phyloP scores from a whole-genome alignment of 2,329 filamentous ascomycete species.

The Polychaeton citri region DNA sequence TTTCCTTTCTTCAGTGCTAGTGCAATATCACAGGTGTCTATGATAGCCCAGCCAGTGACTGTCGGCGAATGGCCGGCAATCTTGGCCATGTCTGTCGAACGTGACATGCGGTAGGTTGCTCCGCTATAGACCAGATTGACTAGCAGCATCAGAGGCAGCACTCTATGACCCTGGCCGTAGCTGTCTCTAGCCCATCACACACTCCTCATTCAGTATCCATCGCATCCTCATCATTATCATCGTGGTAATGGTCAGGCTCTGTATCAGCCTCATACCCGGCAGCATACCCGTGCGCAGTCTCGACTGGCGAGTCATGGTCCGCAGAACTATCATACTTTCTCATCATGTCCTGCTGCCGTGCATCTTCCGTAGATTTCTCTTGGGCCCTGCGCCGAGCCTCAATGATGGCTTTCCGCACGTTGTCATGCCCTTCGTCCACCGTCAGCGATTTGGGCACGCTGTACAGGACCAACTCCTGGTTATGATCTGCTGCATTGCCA shows the following conservation, averaged over 20 bases:
- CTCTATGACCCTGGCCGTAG: no score
- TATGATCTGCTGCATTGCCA: constrained; percentile 40
- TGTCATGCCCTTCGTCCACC: constrained; percentile 57
- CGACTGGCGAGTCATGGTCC: constrained; percentile 7
- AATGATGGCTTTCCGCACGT: constrained; percentile 69
- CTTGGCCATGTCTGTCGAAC: no score
- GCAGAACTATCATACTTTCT: constrained; percentile 13
- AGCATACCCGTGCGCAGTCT: constrained; percentile 22
- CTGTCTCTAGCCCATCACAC: no score
- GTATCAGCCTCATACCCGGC: constrained; percentile 12
- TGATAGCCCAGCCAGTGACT: no score
- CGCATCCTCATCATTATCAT: constrained; percentile 45
- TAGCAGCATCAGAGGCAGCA: no score
- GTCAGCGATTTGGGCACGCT: constrained; percentile 62
- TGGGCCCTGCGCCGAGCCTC: constrained; percentile 60
- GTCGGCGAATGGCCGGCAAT: no score
- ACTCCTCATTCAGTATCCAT: constrained; percentile 46
- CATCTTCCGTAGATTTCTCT: constrained; percentile 30
- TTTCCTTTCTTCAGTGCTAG: no score
- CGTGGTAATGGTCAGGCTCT: constrained; percentile 4
- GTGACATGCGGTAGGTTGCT: no score
- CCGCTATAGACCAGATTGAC: no score
- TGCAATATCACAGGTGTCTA: no score
- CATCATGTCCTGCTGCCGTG: constrained; percentile 19
- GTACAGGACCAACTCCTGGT: constrained; percentile 71